phyloP scores from a whole-genome alignment of 2,329 filamentous ascomycete species.

The Sarocladium strictum region DNA sequence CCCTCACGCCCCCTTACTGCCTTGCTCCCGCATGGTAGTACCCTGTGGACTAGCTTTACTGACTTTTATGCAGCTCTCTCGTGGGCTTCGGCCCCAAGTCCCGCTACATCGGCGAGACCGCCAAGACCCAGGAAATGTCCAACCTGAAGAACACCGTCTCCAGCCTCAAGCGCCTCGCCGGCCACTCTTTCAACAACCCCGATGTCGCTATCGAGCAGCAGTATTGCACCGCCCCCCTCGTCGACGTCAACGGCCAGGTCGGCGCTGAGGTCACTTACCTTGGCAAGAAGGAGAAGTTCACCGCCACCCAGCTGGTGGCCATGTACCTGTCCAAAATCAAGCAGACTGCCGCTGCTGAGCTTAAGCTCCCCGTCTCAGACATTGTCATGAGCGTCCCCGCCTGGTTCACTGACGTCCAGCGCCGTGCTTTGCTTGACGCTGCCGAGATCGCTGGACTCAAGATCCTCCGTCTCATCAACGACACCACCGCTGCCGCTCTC shows the following conservation, averaged over 20 bases:
- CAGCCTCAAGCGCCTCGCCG: conserved; percentile 86
- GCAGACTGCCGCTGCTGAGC: conserved; percentile 76
- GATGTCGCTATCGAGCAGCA: conserved; percentile 91
- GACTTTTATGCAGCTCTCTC: conserved; percentile 57
- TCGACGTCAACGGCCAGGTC: conserved; percentile 89
- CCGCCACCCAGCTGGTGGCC: conserved; percentile 85
- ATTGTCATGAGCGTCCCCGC: conserved; percentile 90
- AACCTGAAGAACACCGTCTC: conserved; percentile 99
- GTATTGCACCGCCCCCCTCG: conserved; percentile 77
- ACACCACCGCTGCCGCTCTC: conserved; percentile 91
- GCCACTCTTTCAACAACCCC: conserved; percentile 80
- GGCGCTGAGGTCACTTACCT: conserved; percentile 90
- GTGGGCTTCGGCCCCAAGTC: conserved; percentile 93
- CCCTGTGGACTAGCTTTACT: neutral
- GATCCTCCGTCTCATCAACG: conserved; percentile 90
- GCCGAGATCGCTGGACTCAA: conserved; percentile 91
- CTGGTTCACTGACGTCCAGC: conserved; percentile 96
- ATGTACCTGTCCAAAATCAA: conserved; percentile 97
- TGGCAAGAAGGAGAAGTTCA: conserved; percentile 92
- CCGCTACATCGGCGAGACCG: conserved; percentile 89
- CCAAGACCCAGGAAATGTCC: conserved; percentile 98
- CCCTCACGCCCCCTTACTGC: conserved; percentile 4
- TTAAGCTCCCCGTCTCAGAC: conserved; percentile 87
- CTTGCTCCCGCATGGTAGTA: conserved; percentile 11
- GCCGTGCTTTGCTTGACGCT: conserved; percentile 82